Evolutionary conservation across 306 rosid genomes (phyloP), one percentile per base, ranked within the genome.

Genomic region (Prunus salicina): DNA sequence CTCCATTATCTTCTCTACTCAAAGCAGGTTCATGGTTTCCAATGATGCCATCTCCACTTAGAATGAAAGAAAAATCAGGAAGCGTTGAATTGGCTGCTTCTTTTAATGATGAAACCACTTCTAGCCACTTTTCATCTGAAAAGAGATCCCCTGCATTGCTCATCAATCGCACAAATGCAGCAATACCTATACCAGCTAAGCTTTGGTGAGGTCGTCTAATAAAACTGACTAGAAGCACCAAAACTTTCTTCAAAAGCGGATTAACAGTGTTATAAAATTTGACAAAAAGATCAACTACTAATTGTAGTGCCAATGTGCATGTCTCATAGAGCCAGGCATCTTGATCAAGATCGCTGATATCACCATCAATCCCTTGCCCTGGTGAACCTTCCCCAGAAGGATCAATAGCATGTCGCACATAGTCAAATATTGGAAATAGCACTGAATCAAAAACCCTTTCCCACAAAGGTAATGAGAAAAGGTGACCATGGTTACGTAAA

Each of bases 301-400:
- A 80, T 77, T 92, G 99, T 69, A 96, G 97, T 49, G 99, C 98
- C 88, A 96, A 81, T n/a, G 99, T 96, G 91, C 99, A 96, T 46
- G 99, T 96, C 91, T 96, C 98, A 3, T 92, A 96, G 73, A 96
- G 87, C 99, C 99, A 96, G 38, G 93, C 89, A 83, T 92, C 98
- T 73, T 92, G 98, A 83, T 92, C 96, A 84, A 89, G 90, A 78
- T 96, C 99, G 50, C 88, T 91, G 5, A 67, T 28, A 53, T 83
- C 89, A 47, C 78, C 51, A 72, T 83, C 89, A 58, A 46, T 67
- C 83, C 88, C 97, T 79, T 89, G 84, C 53, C 73, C 91, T 0
- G 81, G 89, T 64, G 87, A 69, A 76, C 71, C 83, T 77, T 83
- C 88, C 64, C 91, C 96, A 19, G 99, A 87, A 78, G 99, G 99